Evolutionary conservation across 164 flowering plant species (phyloP), one percentile per base, ranked within the genome.

Genomic region (Malania oleifera): DNA sequence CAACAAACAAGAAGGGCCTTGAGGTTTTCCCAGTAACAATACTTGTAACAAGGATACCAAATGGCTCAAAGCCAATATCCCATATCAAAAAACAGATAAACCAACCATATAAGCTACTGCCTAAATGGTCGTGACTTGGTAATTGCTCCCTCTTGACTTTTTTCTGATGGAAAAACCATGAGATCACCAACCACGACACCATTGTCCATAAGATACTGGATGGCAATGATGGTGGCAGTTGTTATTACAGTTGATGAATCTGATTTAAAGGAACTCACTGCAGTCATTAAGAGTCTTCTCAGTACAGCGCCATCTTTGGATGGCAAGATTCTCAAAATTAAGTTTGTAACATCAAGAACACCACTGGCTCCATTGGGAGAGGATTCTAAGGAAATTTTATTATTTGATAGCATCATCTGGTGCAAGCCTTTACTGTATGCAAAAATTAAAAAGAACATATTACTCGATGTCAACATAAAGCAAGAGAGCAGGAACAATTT

Each of bases 261-360:
- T 0, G 49, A 52, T 39, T 18, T 5, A 60, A 25, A 62, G 53
- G 52, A 22, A 80, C 95, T 70, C 64, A 89, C 99, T 9, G 80
- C 98, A 64, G 96, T 87, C 90, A 87, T 81, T 57, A 89, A 40
- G 19, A 93, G 91, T 68, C 92, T 78, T 73, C 99, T 84, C 54
- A 93, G 71, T 51, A 80, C 95, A 51, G 62, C 75, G 50, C 99
- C 99, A 51, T 93, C 82, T 70, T 84, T 81, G 34, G 99, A 86
- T 51, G 84, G 78, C 56, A 93, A 62, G 48, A 93, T 82, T 77
- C 64, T 81, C 75, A 88, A 61, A 22, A 85, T 67, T 57, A 87
- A 76, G 70, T 74, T 73, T 39, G 85, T 79, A 71, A 73, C 70
- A 59, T 81, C 77, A 68, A 74, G 62, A n/a, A 56, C 75, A 41